phyloP scores from a whole-genome alignment of 2,329 filamentous ascomycete species.

The Pestalotiopsis sp. region DNA sequence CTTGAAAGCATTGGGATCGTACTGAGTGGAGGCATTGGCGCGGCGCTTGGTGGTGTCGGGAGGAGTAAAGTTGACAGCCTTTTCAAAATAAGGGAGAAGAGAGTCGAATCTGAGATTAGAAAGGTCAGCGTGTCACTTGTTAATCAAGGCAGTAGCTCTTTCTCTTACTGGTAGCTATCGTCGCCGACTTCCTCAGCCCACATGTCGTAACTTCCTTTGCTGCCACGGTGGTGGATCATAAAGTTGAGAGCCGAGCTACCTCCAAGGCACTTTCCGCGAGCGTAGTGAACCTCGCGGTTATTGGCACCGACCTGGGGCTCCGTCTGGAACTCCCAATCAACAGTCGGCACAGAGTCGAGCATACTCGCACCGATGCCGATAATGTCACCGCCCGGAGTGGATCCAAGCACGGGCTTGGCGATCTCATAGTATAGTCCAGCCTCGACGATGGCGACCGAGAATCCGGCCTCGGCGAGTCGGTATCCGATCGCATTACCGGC shows the following conservation, averaged over 20 bases:
- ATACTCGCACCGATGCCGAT: constrained; percentile 15
- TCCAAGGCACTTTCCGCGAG: constrained; percentile 32
- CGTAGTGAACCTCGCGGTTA: constrained; percentile 23
- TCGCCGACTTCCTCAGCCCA: constrained; percentile 27
- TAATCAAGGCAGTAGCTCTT: not conserved
- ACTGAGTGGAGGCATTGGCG: constrained; percentile 29
- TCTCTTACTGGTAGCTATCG: constrained; percentile 23
- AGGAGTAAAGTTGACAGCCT: constrained; percentile 31
- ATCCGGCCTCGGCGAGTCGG: constrained; percentile 29
- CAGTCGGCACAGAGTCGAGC: constrained; percentile 14
- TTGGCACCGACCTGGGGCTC: constrained; percentile 20
- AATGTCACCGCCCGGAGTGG: constrained; percentile 21
- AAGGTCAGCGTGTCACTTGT: not conserved
- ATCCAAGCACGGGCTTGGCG: constrained; percentile 16
- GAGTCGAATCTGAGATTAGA: constrained; percentile 8
- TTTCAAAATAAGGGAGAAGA: constrained; percentile 26
- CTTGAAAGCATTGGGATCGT: constrained; percentile 33
- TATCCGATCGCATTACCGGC: constrained; percentile 37
- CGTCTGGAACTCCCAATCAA: constrained; percentile 28
- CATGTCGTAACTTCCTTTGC: constrained; percentile 24
- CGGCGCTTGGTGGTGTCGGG: constrained; percentile 21
- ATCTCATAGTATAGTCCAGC: constrained; percentile 38
- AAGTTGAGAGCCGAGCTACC: constrained; percentile 31
- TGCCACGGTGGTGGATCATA: constrained; percentile 31
- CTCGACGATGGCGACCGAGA: constrained; percentile 38